These are phyloP conservation scores for Trichoderma sp. DNA, from an alignment of 2,329 filamentous ascomycete species.

Conservation along the genomic window DNA sequence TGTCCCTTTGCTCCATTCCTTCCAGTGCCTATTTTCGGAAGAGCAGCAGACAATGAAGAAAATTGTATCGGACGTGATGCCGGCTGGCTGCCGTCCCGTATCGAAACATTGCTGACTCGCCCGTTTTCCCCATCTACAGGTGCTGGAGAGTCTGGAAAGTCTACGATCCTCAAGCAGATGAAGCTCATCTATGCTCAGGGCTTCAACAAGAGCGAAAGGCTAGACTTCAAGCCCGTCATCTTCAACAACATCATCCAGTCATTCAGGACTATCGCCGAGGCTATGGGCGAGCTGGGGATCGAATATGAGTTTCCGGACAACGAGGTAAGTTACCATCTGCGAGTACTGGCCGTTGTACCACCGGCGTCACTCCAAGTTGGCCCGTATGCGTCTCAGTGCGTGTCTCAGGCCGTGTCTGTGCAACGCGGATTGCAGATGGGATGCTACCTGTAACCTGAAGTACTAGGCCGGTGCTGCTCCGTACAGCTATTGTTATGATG, in stretches of 20 bases:
- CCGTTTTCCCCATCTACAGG: constrained; percentile 56
- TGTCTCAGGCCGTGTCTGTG: neutral
- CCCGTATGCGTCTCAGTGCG: neutral
- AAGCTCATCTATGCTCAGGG: constrained; percentile 99
- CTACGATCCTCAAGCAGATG: constrained; percentile 98
- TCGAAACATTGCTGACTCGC: constrained; percentile 60
- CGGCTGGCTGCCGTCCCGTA: constrained; percentile 36
- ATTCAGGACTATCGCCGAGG: constrained; percentile 69
- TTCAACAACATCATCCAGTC: constrained; percentile 73
- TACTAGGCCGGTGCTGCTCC: constrained; percentile 13
- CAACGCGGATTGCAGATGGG: constrained; percentile 1
- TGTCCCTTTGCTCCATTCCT: no score
- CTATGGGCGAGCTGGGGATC: constrained; percentile 75
- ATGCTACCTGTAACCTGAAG: neutral
- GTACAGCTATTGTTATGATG: neutral
- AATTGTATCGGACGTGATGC: no score
- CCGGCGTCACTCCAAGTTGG: neutral
- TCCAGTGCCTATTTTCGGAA: no score
- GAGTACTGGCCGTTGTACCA: neutral
- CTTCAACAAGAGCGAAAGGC: constrained; percentile 79
- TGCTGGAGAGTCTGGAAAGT: constrained; percentile 94
- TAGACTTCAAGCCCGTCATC: constrained; percentile 75
- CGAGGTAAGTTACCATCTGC: constrained; percentile 60
- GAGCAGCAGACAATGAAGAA: no score
- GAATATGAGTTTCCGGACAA: constrained; percentile 78